Percentiles rank a stretch among this genome's conserved stretches.
Evolutionary conservation across 257 asterid genomes (phyloP).

Genomic region (Penstemon davidsonii): DNA sequence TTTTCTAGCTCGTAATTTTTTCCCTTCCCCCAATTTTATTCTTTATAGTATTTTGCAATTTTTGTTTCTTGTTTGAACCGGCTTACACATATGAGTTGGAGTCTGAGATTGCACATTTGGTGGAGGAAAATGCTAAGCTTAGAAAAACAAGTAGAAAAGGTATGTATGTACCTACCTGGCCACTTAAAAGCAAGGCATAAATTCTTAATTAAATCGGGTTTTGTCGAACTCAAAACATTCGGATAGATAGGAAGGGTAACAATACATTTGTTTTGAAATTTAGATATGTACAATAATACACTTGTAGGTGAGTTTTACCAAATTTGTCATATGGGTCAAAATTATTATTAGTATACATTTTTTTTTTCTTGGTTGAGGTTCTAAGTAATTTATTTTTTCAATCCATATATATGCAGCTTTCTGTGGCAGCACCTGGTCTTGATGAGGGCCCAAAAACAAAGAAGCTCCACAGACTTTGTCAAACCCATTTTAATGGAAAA

Average conservation of each 20-base stretch:
- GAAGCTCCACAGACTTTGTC: conserved; percentile 37
- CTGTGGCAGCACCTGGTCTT: background rate
- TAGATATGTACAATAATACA: too few relatives aligned
- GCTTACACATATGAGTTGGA: conserved; percentile 43
- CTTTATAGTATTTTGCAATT: background rate
- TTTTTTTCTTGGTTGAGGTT: background rate
- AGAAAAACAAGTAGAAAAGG: conserved; percentile 36
- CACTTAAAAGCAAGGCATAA: too few relatives aligned
- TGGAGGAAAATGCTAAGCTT: conserved; percentile 41
- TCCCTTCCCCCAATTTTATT: background rate
- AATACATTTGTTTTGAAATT: too few relatives aligned
- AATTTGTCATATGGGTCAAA: too few relatives aligned
- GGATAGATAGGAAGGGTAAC: too few relatives aligned
- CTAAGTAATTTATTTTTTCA: background rate
- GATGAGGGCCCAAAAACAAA: conserved; percentile 26
- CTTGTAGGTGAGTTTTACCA: too few relatives aligned
- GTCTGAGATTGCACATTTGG: conserved; percentile 24
- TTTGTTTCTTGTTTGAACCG: conserved; percentile 12
- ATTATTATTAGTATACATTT: too few relatives aligned
- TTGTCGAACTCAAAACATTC: too few relatives aligned
- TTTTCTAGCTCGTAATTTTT: background rate
- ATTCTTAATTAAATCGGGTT: too few relatives aligned
- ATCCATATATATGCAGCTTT: background rate
- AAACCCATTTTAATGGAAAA: conserved; percentile 42
- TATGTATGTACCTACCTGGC: background rate